Conservation (phyloP, 352 stramenopile genomes). For the Pythium rhizo-oryzae region DNA sequence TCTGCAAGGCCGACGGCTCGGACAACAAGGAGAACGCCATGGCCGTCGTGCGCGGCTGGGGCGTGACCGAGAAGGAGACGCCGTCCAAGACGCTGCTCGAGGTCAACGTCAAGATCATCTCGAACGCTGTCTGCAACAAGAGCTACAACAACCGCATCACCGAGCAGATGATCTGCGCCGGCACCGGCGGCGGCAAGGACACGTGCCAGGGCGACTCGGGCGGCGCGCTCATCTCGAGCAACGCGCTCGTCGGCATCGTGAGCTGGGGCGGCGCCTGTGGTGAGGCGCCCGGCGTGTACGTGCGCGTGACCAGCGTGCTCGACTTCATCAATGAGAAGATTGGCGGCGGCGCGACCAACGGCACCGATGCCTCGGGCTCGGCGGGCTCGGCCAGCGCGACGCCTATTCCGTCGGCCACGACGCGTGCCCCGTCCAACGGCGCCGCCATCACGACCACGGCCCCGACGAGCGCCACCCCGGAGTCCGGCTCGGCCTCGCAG, state of each 20-base stretch:
- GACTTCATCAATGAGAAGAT: slow-evolving; percentile 66
- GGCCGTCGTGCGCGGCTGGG: slow-evolving; percentile 62
- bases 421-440: neutral
- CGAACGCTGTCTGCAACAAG: slow-evolving; percentile 62
- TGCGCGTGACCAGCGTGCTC: slow-evolving; percentile 47
- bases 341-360: slow-evolving; percentile 22
- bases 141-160: slow-evolving; percentile 60
- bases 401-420: neutral
- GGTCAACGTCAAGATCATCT: slow-evolving; percentile 60
- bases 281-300: slow-evolving; percentile 57
- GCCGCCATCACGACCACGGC: neutral
- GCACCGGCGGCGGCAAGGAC: slow-evolving; percentile 44
- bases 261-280: slow-evolving; percentile 68
- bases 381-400: neutral
- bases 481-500: neutral
- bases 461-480: neutral
- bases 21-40: slow-evolving; percentile 54
- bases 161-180: slow-evolving; percentile 62
- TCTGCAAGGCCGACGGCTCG: slow-evolving; percentile 44
- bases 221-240: slow-evolving; percentile 53
- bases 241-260: slow-evolving; percentile 63
- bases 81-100: slow-evolving; percentile 48
- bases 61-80: slow-evolving; percentile 49
- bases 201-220: slow-evolving; percentile 74
- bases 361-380: slow-evolving; percentile 1